A percentile compares a stretch with the other conserved stretches of the same genome.
These are phyloP conservation scores for Pseudozyma thailandica DNA, from an alignment of 1,284 basidiomycete species.

Conservation along the genomic window DNA sequence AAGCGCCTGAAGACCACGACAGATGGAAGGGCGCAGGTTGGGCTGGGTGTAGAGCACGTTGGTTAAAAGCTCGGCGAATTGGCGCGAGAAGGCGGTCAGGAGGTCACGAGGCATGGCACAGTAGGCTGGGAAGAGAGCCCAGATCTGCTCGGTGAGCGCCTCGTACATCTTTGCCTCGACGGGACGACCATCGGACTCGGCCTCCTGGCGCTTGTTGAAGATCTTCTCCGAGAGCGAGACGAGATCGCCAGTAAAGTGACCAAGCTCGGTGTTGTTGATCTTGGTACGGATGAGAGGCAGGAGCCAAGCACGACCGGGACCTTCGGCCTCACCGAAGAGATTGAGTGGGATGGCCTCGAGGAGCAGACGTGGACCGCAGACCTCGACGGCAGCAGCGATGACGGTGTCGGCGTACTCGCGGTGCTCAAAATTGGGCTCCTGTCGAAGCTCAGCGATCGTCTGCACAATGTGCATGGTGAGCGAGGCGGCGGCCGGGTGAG, in stretches of 20 bases:
- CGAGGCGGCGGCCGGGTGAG: conserved; percentile 72
- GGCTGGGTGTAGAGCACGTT: conserved; percentile 90
- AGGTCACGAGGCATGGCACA: conserved; percentile 87
- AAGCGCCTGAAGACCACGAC: conserved; percentile 82
- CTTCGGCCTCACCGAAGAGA: conserved; percentile 69
- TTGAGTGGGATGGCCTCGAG: conserved; percentile 84
- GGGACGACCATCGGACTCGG: conserved; percentile 77
- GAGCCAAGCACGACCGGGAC: conserved; percentile 85
- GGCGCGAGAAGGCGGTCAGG: conserved; percentile 46
- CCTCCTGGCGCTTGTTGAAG: conserved; percentile 75
- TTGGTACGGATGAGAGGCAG: conserved; percentile 86
- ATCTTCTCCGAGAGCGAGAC: conserved; percentile 92
- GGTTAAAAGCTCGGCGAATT: conserved; percentile 76
- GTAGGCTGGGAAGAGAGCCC: conserved; percentile 77
- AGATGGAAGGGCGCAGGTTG: conserved; percentile 81
- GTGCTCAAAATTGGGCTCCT: conserved; percentile 85
- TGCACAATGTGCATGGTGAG: conserved; percentile 80
- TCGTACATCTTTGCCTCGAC: conserved; percentile 93
- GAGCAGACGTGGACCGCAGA: conserved; percentile 85
- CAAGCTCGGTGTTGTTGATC: conserved; percentile 81
- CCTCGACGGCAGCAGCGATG: conserved; percentile 82
- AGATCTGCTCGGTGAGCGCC: conserved; percentile 90
- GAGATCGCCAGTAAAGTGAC: conserved; percentile 88
- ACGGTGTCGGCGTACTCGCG: conserved; percentile 87
- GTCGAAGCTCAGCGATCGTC: conserved; percentile 80